Conservation (phyloP, 345 rosid species). For the Lenwebbia sp. region DNA sequence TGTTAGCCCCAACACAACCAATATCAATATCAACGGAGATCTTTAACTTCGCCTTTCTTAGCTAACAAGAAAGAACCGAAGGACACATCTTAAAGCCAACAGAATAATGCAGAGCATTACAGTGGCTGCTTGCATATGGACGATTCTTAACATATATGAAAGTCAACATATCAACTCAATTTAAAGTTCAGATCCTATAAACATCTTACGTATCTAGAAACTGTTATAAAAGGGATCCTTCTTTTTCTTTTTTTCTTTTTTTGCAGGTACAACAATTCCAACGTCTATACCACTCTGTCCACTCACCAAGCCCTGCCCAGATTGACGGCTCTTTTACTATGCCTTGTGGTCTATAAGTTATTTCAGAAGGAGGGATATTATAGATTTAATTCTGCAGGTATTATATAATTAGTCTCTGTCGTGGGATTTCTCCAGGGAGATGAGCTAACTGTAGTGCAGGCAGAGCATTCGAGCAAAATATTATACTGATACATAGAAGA, state of each 20-base stretch:
- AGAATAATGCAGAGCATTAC: neutral
- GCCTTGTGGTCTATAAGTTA: neutral
- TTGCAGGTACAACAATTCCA: neutral
- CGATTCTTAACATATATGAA: neutral
- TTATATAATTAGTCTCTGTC: neutral
- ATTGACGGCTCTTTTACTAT: neutral
- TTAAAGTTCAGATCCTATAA: neutral
- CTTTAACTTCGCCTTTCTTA: neutral
- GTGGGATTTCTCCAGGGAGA: neutral
- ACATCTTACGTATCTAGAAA: too few relatives aligned
- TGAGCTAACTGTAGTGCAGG: neutral
- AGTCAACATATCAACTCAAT: neutral
- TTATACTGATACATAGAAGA: neutral
- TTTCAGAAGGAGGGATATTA: neutral
- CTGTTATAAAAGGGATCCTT: neutral
- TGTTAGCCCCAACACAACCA: too few relatives aligned
- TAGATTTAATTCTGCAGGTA: fast-evolving
- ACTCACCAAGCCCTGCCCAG: neutral
- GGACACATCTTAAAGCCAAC: neutral
- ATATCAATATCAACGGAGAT: neutral
- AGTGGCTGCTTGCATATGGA: neutral
- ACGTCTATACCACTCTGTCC: neutral
- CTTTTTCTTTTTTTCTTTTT: fast-evolving
- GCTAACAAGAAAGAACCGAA: neutral
- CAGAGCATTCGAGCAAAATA: neutral